Percentiles rank a stretch among this genome's conserved stretches.
These are phyloP conservation scores for Phlebiopsis gigantea DNA, from an alignment of 768 basidiomycete species.

Conservation along the genomic window DNA sequence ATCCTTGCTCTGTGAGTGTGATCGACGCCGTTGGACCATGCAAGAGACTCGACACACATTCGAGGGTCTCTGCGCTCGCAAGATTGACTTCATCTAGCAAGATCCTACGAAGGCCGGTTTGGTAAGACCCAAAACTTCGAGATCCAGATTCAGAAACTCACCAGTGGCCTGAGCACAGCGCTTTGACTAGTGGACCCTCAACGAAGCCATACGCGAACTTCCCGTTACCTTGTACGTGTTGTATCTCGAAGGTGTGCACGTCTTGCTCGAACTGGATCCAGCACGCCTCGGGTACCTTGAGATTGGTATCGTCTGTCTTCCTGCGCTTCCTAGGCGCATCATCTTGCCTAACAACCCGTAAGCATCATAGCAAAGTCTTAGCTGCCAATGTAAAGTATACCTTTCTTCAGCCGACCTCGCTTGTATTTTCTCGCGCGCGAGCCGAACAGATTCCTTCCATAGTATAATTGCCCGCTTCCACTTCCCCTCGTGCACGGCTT, in stretches of 20 bases:
- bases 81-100: slow-evolving; percentile 96
- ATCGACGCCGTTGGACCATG: slow-evolving; percentile 85
- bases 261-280: slow-evolving; percentile 70
- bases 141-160: slow-evolving; percentile 31
- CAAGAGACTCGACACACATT: slow-evolving; percentile 85
- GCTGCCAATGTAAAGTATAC: slow-evolving; percentile 11
- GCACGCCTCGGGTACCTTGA: slow-evolving; percentile 39
- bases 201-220: slow-evolving; percentile 94
- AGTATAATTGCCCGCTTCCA: slow-evolving; percentile 82
- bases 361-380: background rate
- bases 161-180: slow-evolving; percentile 88
- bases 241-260: slow-evolving; percentile 78
- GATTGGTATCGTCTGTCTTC: slow-evolving; percentile 45
- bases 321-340: slow-evolving; percentile 64
- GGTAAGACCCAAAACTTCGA: background rate
- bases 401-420: slow-evolving; percentile 27
- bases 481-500: slow-evolving; percentile 73
- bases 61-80: slow-evolving; percentile 89
- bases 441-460: slow-evolving; percentile 72
- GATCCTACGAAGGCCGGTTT: slow-evolving; percentile 52
- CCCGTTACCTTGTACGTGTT: slow-evolving; percentile 82
- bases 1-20: slow-evolving; percentile 89
- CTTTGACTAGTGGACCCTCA: slow-evolving; percentile 93
- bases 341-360: slow-evolving; percentile 14
- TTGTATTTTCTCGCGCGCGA: slow-evolving; percentile 63